phyloP scores from a whole-genome alignment of 2,329 filamentous ascomycete genomes.

The Rhynchosporium secalis region DNA sequence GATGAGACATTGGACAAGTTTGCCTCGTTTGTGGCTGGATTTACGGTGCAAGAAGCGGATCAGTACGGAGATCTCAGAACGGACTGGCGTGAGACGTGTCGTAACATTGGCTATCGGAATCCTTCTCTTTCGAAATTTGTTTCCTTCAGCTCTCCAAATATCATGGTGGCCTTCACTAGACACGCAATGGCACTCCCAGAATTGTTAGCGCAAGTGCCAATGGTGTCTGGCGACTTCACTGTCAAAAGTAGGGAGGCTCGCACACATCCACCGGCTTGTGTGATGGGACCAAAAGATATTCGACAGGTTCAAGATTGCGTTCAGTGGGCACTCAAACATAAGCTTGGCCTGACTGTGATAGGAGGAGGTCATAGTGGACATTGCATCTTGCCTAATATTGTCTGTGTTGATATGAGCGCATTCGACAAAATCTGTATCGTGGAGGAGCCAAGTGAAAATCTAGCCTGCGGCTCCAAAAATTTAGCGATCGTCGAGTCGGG shows the following conservation, averaged over 20 bases:
- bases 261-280: conserved; percentile 45
- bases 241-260: conserved; percentile 56
- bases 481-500: conserved; percentile 31
- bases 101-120: neutral
- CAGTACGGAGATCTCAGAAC: neutral
- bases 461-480: neutral
- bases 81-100: neutral
- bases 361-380: conserved; percentile 62
- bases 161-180: conserved; percentile 53
- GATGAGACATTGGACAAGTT: neutral
- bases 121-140: neutral
- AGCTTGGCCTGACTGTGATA: conserved; percentile 50
- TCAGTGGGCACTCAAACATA: conserved; percentile 53
- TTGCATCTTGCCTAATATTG: conserved; percentile 53
- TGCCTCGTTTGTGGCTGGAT: neutral
- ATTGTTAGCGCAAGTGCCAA: conserved; percentile 44
- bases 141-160: conserved; percentile 41
- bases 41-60: neutral
- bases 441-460: neutral
- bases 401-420: conserved; percentile 58
- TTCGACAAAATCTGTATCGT: conserved; percentile 54
- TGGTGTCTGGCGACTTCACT: conserved; percentile 28
- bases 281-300: conserved; percentile 49
- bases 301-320: conserved; percentile 56
- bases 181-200: conserved; percentile 47